These are phyloP conservation scores for Pyrus bretschneideri DNA, from an alignment of 306 rosid genomes.

Conservation along the genomic window DNA sequence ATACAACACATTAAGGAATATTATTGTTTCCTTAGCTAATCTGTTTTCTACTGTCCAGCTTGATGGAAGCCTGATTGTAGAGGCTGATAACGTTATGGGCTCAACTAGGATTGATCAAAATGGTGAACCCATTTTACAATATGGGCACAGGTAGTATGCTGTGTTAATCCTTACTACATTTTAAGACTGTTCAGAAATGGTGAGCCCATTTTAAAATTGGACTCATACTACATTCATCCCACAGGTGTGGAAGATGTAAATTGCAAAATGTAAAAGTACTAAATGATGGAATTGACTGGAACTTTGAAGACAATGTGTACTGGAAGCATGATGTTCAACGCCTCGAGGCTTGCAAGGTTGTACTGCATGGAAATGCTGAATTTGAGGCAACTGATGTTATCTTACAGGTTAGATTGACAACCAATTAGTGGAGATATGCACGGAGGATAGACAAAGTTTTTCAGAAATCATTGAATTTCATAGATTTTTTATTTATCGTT, in stretches of 20 bases:
- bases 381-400: slow-evolving; percentile 76
- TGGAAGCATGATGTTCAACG: slow-evolving; percentile 84
- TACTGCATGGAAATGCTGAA: slow-evolving; percentile 93
- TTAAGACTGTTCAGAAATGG: slow-evolving; percentile 9
- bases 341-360: slow-evolving; percentile 52
- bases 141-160: slow-evolving; percentile 68
- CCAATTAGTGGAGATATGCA: slow-evolving; percentile 7
- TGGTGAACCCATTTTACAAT: slow-evolving; percentile 58
- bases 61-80: slow-evolving; percentile 68
- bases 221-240: slow-evolving; percentile 14
- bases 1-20: slow-evolving; percentile 6
- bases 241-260: slow-evolving; percentile 94
- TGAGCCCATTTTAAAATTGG: background rate
- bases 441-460: slow-evolving; percentile 6
- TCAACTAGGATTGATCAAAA: slow-evolving; percentile 45
- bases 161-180: background rate
- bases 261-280: slow-evolving; percentile 69
- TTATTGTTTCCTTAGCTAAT: slow-evolving; percentile 26
- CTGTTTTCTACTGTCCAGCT: slow-evolving; percentile 48
- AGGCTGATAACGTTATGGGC: slow-evolving; percentile 64
- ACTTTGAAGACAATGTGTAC: slow-evolving; percentile 45
- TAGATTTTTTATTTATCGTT: background rate
- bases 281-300: slow-evolving; percentile 85
- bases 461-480: background rate
- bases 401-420: slow-evolving; percentile 53